Evolutionary conservation across 345 rosid species (phyloP).

Genomic region (Stellera chamaejasme): DNA sequence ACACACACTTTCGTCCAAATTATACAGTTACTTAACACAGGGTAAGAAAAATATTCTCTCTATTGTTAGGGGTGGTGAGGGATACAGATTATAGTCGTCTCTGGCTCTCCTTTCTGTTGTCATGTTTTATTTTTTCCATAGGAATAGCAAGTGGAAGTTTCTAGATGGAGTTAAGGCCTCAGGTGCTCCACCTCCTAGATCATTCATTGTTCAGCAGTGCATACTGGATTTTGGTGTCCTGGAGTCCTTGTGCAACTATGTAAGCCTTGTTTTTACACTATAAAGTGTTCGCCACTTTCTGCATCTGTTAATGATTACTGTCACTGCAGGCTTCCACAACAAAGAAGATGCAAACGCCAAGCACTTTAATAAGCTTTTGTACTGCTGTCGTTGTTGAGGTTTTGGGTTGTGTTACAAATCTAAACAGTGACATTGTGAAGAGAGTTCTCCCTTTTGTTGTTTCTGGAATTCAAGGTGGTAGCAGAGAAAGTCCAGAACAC

Average conservation of each 20-base stretch:
- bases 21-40: constrained; percentile 59
- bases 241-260: constrained; percentile 75
- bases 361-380: constrained; percentile 55
- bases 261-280: constrained; percentile 27
- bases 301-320: constrained; percentile 12
- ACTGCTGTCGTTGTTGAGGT: constrained; percentile 77
- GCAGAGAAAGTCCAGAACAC: constrained; percentile 56
- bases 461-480: constrained; percentile 60
- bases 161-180: constrained; percentile 73
- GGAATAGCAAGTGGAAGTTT: constrained; percentile 89
- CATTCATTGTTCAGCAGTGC: constrained; percentile 84
- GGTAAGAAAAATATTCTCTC: constrained; percentile 33
- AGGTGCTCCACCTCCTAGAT: constrained; percentile 86
- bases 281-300: constrained; percentile 1
- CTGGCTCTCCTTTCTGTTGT: background rate
- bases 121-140: constrained; percentile 23
- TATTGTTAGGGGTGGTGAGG: background rate
- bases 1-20: constrained; percentile 80
- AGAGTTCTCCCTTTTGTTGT: constrained; percentile 70
- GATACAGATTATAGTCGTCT: background rate
- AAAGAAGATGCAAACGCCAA: constrained; percentile 64
- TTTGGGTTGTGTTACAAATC: constrained; percentile 49
- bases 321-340: constrained; percentile 54
- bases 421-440: constrained; percentile 61
- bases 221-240: constrained; percentile 72